These are phyloP conservation scores for Chalciporus sp. DNA, from an alignment of 1,284 basidiomycete genomes.

Conservation along the genomic window DNA sequence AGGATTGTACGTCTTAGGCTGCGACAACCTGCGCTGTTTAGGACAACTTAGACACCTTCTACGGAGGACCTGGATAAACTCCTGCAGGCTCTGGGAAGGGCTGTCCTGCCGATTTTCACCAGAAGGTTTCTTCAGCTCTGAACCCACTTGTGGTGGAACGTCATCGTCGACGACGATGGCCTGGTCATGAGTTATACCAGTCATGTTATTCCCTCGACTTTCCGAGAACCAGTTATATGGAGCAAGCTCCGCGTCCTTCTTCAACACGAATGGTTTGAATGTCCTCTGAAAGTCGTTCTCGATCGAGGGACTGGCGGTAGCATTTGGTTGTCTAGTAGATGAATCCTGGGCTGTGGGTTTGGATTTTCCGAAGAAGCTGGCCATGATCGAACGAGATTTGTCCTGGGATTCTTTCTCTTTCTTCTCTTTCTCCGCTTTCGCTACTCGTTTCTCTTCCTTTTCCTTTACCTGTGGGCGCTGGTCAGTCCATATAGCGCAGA, in stretches of 20 bases:
- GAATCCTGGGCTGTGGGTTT: conserved; percentile 38
- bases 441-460: conserved; percentile 62
- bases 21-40: conserved; percentile 12
- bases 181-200: conserved; percentile 38
- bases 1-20: conserved; percentile 38
- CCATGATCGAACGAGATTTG: conserved; percentile 74
- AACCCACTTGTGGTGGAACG: conserved; percentile 25
- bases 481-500: conserved; percentile 4
- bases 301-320: conserved; percentile 43
- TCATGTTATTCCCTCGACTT: conserved; percentile 23
- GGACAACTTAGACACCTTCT: conserved; percentile 7
- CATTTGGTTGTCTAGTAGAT: conserved; percentile 36
- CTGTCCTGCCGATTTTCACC: background rate
- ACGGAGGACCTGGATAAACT: conserved; percentile 17
- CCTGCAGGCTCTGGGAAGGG: conserved; percentile 16
- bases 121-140: conserved; percentile 19
- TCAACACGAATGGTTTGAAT: conserved; percentile 78
- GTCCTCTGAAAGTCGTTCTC: conserved; percentile 69
- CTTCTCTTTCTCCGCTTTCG: conserved; percentile 57
- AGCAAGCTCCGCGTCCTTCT: conserved; percentile 71
- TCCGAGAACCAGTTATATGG: conserved; percentile 68
- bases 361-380: conserved; percentile 71
- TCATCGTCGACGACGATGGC: conserved; percentile 58
- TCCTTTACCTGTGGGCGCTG: conserved; percentile 58
- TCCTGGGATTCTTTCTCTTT: conserved; percentile 68